Evolutionary conservation across 495 filamentous ascomycete genomes (phyloP).

Genomic region (Aspergillus carlsbadensis): DNA sequence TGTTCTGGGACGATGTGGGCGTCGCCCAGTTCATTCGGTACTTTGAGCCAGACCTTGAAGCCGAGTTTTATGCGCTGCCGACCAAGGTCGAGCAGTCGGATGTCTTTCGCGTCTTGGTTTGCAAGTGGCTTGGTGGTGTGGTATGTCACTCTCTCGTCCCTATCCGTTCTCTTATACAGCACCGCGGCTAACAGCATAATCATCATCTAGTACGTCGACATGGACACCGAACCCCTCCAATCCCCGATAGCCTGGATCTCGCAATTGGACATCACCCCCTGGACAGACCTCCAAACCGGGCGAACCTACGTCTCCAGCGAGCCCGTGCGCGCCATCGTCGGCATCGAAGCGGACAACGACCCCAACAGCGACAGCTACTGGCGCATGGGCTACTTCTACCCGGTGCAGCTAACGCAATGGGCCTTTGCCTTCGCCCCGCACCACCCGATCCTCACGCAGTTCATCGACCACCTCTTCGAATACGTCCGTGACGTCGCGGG

Average conservation of each 20-base stretch:
- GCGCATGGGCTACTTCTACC: slow-evolving; percentile 21
- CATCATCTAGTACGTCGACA: slow-evolving; percentile 20
- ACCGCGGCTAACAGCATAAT: too few species aligned
- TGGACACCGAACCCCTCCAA: slow-evolving; percentile 18
- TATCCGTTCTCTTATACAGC: not conserved
- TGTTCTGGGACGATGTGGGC: slow-evolving; percentile 20
- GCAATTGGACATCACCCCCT: slow-evolving; percentile 7
- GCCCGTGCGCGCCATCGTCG: slow-evolving; percentile 16
- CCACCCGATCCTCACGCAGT: slow-evolving; percentile 14
- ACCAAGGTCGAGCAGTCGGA: slow-evolving; percentile 19
- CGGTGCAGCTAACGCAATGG: slow-evolving; percentile 22
- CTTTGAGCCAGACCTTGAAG: slow-evolving; percentile 11
- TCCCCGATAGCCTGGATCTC: slow-evolving; percentile 14
- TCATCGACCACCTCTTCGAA: slow-evolving; percentile 6
- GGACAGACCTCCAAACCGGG: slow-evolving; percentile 14
- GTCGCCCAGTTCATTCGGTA: slow-evolving; percentile 11
- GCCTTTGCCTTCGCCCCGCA: slow-evolving; percentile 17
- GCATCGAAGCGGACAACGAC: slow-evolving; percentile 20
- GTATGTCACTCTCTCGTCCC: not conserved
- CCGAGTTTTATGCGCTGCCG: slow-evolving; percentile 9
- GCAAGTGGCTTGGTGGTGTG: slow-evolving; percentile 23
- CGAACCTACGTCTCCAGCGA: not conserved
- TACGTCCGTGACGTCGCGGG: not conserved
- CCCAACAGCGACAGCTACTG: slow-evolving; percentile 17
- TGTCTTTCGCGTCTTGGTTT: slow-evolving; percentile 19